Base-by-base conservation (phyloP, 78 protist species). In the Dictyostelium firmibasis region DNA sequence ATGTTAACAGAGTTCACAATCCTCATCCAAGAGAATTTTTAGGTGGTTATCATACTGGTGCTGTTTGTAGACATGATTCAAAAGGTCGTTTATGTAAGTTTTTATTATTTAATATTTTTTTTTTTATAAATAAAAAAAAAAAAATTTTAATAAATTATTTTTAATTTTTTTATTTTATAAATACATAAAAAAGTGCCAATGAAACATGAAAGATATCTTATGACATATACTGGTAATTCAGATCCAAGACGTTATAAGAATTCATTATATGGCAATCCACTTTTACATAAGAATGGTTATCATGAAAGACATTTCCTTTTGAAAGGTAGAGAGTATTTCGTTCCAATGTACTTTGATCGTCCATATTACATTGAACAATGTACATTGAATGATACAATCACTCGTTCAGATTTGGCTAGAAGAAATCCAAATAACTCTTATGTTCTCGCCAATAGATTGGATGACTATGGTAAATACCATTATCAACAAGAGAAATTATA, bases 291-390 rank as follows among this genome's bases (percentile, higher is more conserved):
- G 3, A 6, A 10, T 18, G 94, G 94, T 36, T 81, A 81, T 33
- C 94, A 89, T 89, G 50, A 20, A n/a, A 57, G 94, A 50, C 44
- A 78, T 7, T 89, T 44, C 44, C 43, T 89, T 1, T 41, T 87
- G 14, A 86, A 29, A 76, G 60, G 44, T 5, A 53, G 33, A 5
- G 93, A 87, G 29, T 36, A 62, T 8, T 78, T 64, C 13, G 70
- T 57, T 13, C 86, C 87, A 81, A n/a, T 44, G 3, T 11, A 27
- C 11, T 89, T 31, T 64, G 79, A 57, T 1, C 79, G 31, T 60
- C 94, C 94, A 89, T 89, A 89, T 75, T 89, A 81, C 87, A 78
- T 89, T 64, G 94, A 89, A 8, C 82, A 77, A 81, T 25, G 81
- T 74, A 78, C 69, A 27, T 20, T 27, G 35, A 23, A 44, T 27